Evolutionary conservation across 305 asterid species (phyloP), one percentile per base, ranked within the genome.

Genomic region (Stenogyne calaminthoides): DNA sequence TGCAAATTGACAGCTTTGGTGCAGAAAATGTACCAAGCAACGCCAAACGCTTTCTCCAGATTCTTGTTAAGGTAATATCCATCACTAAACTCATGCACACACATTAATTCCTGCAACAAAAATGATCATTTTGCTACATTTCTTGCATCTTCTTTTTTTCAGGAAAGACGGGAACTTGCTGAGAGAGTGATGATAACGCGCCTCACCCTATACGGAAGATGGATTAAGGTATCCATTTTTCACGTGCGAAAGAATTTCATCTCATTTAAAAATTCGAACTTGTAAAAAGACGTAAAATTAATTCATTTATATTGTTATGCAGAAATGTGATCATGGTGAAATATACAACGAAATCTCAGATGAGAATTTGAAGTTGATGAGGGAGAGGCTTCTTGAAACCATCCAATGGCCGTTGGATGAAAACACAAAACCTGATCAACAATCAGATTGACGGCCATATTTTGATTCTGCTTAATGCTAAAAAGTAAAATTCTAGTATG

Each of bases 141-240:
- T 19, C 11, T 51, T 16, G 25, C 29, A 15, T 16, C 25, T 16
- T 15, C 22, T 55, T 61, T n/a, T 19, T 57, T 25, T 27, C 86
- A 89, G 97, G 96, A 89, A 81, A 85, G 84, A 22, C 90, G 82
- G 68, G 91, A 85, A 57, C 95, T 91, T 73, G 96, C 91, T 25
- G 96, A 91, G 79, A 84, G 96, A 84, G 96, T 91, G 74, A 91
- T 91, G 97, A 80, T 88, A 57, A 91, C 97, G 2, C 88, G 95
- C 29, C 96, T 91, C 72, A 82, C 81, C 77, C 84, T 91, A 2
- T 91, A 89, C 34, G 86, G 85, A 1, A 84, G 80, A 82, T 88
- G 97, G 97, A 88, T 89, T 40, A 86, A 89, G 97, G 97, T 91
- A 32, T 32, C 0, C 7, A 5, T 32, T 32, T 32, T 32, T 29